phyloP scores from a whole-genome alignment of 2,329 filamentous ascomycete genomes.

The Hirsutella thompsonii region DNA sequence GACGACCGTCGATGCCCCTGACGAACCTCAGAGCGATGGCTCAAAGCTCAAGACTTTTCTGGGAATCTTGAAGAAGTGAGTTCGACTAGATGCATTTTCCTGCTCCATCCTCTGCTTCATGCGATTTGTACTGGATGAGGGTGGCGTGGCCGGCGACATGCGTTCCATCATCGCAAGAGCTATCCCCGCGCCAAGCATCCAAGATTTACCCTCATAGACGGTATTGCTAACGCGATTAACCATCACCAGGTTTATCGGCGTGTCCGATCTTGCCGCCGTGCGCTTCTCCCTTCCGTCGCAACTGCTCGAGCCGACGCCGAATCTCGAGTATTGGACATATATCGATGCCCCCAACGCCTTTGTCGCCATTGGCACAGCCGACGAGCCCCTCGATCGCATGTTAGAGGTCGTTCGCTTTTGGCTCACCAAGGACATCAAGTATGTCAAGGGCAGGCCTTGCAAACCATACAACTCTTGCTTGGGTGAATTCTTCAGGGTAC shows the following conservation, averaged over 20 bases:
- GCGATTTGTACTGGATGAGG: no score
- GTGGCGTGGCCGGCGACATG: not conserved
- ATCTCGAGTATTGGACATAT: conserved; percentile 99
- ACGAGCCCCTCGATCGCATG: conserved; percentile 87
- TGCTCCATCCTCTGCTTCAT: not conserved
- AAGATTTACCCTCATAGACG: no score
- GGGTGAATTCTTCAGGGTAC: conserved; percentile 90
- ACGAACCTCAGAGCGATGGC: conserved; percentile 54
- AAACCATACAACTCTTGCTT: conserved; percentile 97
- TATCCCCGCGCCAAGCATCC: no score
- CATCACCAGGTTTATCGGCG: conserved; percentile 70
- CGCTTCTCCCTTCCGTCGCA: conserved; percentile 94
- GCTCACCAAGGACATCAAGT: conserved; percentile 99
- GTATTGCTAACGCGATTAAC: conserved; percentile 4
- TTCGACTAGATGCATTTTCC: conserved; percentile 6
- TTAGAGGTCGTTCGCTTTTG: conserved; percentile 90
- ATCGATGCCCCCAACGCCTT: conserved; percentile 91
- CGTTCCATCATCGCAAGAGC: no score
- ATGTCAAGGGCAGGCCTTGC: conserved; percentile 95
- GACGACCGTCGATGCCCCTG: conserved; percentile 19
- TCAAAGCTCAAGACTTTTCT: conserved; percentile 86
- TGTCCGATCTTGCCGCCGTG: conserved; percentile 87
- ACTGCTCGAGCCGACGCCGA: conserved; percentile 88
- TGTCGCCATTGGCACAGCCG: conserved; percentile 68
- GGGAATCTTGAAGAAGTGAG: conserved; percentile 76